Evolutionary conservation across 2,329 filamentous ascomycete genomes (phyloP), one percentile per base, ranked within the genome.

Genomic region (Nannizziopsis barbatae): DNA sequence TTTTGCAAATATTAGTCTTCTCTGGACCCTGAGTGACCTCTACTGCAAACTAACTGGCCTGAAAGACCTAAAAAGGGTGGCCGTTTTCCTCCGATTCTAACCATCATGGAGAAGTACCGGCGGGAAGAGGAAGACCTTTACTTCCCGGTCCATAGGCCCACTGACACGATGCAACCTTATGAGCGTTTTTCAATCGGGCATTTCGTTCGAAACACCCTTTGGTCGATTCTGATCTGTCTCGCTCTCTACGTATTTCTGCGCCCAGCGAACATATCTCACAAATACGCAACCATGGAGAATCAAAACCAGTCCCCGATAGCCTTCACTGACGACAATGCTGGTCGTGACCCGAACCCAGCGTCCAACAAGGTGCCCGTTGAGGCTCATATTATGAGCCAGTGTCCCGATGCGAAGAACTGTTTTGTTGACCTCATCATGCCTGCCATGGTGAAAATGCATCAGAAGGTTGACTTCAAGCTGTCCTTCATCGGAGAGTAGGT

Each of bases 371-470:
- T 96, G 3, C 84, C 87, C 3, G 69, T 98, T 1, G 92, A 98
- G 65, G 86, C 87, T 49, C 90, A 96, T 65, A 92, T 96, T 58
- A 98, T 96, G 83, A 86, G 81, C 69, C 95, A 96, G 74, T 98
- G 92, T 60, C 89, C 90, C 0, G 92, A 98, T 66, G 88, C 92
- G 1, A 76, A 75, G 64, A 83, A 86, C 61, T 95, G 90, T 60
- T 72, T 98, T 15, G 78, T 80, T 53, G 72, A 88, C 51, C 70
- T 98, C 57, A 75, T 98, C 18, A 69, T 96, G 12, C 92, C 92
- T 0, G 77, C 82, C 17, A 95, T 98, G 89, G 80, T 87, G 65
- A 76, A 79, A 50, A 76, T 89, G 33, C 75, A 79, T 52, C 78
- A 86, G 54, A 92, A 93, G 65, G 87, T 96, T 53, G 82, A 95